These are phyloP conservation scores for Alternaria hordeiaustralica DNA, from an alignment of 2,329 filamentous ascomycete genomes.

Conservation along the genomic window DNA sequence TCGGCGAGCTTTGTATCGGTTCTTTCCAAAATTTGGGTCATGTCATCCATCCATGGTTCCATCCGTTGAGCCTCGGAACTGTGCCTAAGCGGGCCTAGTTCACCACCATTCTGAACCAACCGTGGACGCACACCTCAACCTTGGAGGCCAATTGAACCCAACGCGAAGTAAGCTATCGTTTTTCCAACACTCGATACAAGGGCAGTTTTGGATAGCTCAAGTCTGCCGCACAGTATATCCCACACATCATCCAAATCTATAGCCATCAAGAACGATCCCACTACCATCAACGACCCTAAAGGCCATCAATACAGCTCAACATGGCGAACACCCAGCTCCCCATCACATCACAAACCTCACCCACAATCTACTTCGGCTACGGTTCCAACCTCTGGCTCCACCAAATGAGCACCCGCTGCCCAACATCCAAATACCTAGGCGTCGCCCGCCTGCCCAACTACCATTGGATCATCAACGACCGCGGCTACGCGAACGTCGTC, in stretches of 20 bases:
- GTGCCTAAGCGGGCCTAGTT: neutral
- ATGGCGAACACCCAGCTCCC: constrained; percentile 11
- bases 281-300: neutral
- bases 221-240: neutral
- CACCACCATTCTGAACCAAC: neutral
- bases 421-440: constrained; percentile 61
- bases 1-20: neutral
- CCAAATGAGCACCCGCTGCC: constrained; percentile 70
- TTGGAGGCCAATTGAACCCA: neutral
- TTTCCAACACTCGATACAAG: neutral
- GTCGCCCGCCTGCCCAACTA: constrained; percentile 64
- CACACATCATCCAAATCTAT: neutral
- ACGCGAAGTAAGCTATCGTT: neutral
- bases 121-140: neutral
- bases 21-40: neutral
- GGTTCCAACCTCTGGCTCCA: constrained; percentile 71
- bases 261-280: neutral
- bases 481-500: constrained; percentile 74
- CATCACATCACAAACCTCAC: neutral
- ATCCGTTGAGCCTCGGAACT: neutral
- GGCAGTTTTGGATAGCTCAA: neutral
- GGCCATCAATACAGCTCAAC: neutral
- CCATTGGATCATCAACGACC: constrained; percentile 70
- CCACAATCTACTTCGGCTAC: constrained; percentile 70
- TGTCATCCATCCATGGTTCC: neutral